Evolutionary conservation across 208 protist genomes (phyloP), one percentile per base, ranked within the genome.

Genomic region (Porcisia hertigi): DNA sequence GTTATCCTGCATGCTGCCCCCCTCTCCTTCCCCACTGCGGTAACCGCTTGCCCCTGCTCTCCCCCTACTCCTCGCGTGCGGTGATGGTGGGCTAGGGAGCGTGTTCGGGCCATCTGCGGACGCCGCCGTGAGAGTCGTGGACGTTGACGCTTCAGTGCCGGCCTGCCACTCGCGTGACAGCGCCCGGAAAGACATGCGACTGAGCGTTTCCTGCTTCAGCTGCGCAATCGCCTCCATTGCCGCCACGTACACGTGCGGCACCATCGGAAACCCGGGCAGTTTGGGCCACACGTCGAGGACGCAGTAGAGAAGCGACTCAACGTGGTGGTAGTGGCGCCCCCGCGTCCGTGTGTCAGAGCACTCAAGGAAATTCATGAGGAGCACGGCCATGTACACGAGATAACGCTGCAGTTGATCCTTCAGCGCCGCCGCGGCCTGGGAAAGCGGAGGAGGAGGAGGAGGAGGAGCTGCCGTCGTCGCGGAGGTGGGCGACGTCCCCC

Each of bases 221-320:
- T 82, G 69, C 11, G 80, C 69, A 23, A 90, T 69, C 64, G 80
- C 83, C 39, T 78, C 64, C 34, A 87, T 72, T 47, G 84, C 83
- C 30, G 71, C 59, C 25, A 84, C 58, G 71, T 85, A 75, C 55
- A 84, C 64, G 58, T 76, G 71, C 16, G 86, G 80, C 53, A 86
- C 69, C 62, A 83, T 69, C 30, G 78, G 83, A 39, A 86, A 80
- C 18, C 80, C 77, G 0, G 72, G 79, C 41, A 90, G 66, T 18
- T 18, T 43, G 2, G 83, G 86, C 86, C 80, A 83, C 60, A 83
- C 75, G 49, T 85, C 83, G 9, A 90, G 69, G 45, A 87, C 47
- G 66, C 85, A 85, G 73, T 73, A 84, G 20, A 90, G 75, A 7
- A 87, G 69, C 14, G 81, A 80, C 65, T 83, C 70, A 6, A 80